phyloP scores from a whole-genome alignment of 116 monocot species.

The Trichopus zeylanicus region DNA sequence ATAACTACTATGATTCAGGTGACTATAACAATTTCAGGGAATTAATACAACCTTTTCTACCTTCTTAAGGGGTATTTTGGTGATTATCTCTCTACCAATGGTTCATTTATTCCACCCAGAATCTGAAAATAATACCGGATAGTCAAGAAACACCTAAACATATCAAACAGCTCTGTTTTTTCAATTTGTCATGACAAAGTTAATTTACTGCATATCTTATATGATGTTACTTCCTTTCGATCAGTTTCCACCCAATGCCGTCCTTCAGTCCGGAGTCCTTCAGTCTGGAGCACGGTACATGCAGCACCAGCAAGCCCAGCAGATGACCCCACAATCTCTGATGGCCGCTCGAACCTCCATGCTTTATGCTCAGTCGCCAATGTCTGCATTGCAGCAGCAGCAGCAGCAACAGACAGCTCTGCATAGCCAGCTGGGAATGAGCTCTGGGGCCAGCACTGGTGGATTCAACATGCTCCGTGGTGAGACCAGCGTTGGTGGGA shows the following conservation, averaged over 20 bases:
- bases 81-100: too few species aligned
- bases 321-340: constrained; percentile 49
- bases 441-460: constrained; percentile 36
- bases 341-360: constrained; percentile 63
- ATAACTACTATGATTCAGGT: too few species aligned
- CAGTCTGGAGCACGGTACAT: constrained; percentile 48
- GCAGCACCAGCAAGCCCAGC: constrained; percentile 54
- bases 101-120: too few species aligned
- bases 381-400: constrained; percentile 55
- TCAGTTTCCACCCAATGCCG: constrained; percentile 48
- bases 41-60: too few species aligned
- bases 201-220: neutral
- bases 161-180: too few species aligned
- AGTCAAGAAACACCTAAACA: too few species aligned
- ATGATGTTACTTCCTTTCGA: neutral
- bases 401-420: constrained; percentile 51
- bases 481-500: constrained; percentile 27
- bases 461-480: constrained; percentile 66
- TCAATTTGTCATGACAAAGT: too few species aligned
- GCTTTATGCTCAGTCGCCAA: constrained; percentile 60
- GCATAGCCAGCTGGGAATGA: constrained; percentile 56
- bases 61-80: too few species aligned
- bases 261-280: constrained; percentile 41
- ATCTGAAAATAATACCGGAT: too few species aligned
- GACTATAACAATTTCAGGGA: too few species aligned